Evolutionary conservation across 176 grass and related monocot species (phyloP).

Genomic region (Phoenix roebelenii): DNA sequence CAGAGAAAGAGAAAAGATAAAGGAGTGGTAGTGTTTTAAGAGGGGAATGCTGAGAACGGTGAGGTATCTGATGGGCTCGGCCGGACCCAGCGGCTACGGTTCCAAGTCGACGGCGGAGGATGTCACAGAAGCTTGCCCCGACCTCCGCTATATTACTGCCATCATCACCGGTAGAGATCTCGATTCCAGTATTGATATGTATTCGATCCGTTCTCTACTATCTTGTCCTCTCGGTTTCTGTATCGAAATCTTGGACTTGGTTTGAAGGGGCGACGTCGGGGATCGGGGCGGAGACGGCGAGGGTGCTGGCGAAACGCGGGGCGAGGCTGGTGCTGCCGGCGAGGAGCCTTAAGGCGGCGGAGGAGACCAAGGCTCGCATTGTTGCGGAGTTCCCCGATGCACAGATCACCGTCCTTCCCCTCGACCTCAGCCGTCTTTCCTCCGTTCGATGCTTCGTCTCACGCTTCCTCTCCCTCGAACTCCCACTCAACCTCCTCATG

Average conservation of each 20-base stretch:
- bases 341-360: slow-evolving; percentile 66
- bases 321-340: slow-evolving; percentile 69
- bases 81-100: slow-evolving; percentile 62
- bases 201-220: too few species aligned
- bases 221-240: neutral
- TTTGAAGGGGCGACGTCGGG: slow-evolving; percentile 69
- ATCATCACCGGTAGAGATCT: slow-evolving; percentile 52
- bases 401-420: slow-evolving; percentile 55
- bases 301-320: slow-evolving; percentile 70
- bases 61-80: slow-evolving; percentile 56
- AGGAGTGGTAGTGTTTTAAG: neutral
- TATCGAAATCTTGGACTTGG: neutral
- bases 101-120: slow-evolving; percentile 77
- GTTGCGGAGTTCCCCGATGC: slow-evolving; percentile 34
- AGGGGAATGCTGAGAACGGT: slow-evolving; percentile 47
- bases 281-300: slow-evolving; percentile 86
- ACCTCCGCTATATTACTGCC: slow-evolving; percentile 42
- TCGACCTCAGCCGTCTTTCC: slow-evolving; percentile 79
- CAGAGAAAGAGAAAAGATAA: neutral
- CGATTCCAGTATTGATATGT: neutral
- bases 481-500: slow-evolving; percentile 84
- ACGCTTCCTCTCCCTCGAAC: slow-evolving; percentile 48
- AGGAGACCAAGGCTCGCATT: slow-evolving; percentile 58
- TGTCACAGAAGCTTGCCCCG: slow-evolving; percentile 26
- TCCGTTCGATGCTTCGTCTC: slow-evolving; percentile 66